Conservation (phyloP, 2,329 filamentous ascomycete species). For the Zelopaecilomyces penicillatus region DNA sequence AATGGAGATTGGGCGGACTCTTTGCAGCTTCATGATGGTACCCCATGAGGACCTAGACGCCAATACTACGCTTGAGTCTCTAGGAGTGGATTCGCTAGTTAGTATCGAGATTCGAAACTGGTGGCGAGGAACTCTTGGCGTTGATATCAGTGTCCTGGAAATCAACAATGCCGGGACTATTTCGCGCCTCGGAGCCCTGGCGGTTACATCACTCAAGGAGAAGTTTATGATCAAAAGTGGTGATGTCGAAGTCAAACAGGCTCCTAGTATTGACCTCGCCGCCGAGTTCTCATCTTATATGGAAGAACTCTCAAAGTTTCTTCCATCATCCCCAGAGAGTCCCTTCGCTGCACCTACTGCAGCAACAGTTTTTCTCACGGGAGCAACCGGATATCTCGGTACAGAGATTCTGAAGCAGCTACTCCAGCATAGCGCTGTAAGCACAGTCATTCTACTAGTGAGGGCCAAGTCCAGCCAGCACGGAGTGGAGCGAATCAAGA, state of each 20-base stretch:
- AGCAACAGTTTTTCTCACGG: constrained; percentile 11
- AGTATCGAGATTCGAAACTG: constrained; percentile 11
- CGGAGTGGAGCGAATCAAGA: constrained; percentile 2
- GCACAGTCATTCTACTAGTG: constrained; percentile 1
- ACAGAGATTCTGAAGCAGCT: constrained; percentile 6
- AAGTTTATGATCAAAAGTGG: neutral
- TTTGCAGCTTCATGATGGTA: constrained; percentile 1
- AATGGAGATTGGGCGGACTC: constrained; percentile 3
- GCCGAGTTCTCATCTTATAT: too few relatives aligned
- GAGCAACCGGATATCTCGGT: constrained; percentile 13
- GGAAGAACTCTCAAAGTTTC: too few relatives aligned
- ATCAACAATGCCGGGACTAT: constrained; percentile 3
- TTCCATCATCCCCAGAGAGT: too few relatives aligned
- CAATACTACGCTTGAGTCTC: constrained; percentile 1
- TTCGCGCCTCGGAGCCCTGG: neutral
- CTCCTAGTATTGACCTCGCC: too few relatives aligned
- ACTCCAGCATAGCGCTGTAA: neutral
- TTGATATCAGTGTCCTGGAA: constrained; percentile 4
- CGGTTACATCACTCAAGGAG: neutral
- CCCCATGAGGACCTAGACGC: constrained; percentile 4
- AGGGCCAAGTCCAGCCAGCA: constrained; percentile 1
- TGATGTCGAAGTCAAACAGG: neutral
- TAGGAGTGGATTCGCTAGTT: constrained; percentile 10
- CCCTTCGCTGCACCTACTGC: too few relatives aligned
- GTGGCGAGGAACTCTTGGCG: constrained; percentile 2